Percentiles rank a stretch among this genome's conserved stretches.
Evolutionary conservation across 495 filamentous ascomycete genomes (phyloP).

Genomic region (Penicillium riverlandense): DNA sequence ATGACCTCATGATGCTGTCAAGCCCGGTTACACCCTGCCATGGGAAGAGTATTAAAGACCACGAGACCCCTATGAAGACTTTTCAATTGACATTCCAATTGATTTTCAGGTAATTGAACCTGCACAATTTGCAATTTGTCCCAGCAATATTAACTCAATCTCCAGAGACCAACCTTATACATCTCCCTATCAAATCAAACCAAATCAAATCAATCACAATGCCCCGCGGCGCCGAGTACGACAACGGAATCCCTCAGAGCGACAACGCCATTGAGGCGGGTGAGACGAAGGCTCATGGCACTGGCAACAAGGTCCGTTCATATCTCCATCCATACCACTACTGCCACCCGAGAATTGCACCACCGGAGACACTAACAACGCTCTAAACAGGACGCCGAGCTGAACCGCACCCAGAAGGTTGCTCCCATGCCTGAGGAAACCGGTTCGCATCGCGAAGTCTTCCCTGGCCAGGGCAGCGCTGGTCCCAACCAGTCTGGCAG

Average conservation of each 20-base stretch:
- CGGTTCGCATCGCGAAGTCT: slow-evolving; percentile 19
- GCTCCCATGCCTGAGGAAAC: slow-evolving; percentile 37
- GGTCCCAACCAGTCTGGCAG: slow-evolving; percentile 17
- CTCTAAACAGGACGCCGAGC: slow-evolving; percentile 21
- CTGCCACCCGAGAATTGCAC: no score
- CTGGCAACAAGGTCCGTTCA: slow-evolving; percentile 27
- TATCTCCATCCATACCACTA: no score
- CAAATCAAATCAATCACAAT: slow-evolving; percentile 22
- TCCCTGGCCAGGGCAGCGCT: slow-evolving; percentile 15
- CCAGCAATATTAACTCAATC: neutral
- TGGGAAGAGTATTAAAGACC: no score
- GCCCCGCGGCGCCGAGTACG: slow-evolving; percentile 45
- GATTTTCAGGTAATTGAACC: neutral
- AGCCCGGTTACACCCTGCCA: neutral
- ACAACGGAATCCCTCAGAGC: slow-evolving; percentile 39
- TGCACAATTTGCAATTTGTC: neutral
- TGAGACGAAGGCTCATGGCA: slow-evolving; percentile 35
- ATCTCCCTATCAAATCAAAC: neutral
- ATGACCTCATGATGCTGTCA: slow-evolving; percentile 40
- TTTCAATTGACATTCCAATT: no score
- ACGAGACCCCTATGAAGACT: no score
- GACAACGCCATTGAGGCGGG: slow-evolving; percentile 45
- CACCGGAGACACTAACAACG: no score
- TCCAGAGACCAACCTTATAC: slow-evolving; percentile 1
- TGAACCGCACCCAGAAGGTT: slow-evolving; percentile 34